A percentile compares a stretch with the other conserved stretches of the same genome.
These are phyloP conservation scores for Solanum commersonii DNA, from an alignment of 257 asterid species.

Conservation along the genomic window DNA sequence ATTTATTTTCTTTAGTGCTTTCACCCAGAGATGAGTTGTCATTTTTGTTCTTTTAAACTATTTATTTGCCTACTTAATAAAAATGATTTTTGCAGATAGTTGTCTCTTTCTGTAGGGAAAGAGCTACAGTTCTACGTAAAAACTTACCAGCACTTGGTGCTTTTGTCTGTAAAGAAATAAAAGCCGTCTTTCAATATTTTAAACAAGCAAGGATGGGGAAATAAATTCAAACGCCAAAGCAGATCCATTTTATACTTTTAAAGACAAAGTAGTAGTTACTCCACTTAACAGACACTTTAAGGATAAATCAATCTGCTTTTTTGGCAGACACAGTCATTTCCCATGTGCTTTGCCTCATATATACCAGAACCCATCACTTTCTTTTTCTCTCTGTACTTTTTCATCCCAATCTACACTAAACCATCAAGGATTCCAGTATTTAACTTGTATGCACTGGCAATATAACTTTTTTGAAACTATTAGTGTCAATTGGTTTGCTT, in stretches of 20 bases:
- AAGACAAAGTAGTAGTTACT: neutral
- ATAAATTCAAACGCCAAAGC: neutral
- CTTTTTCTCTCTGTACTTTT: neutral
- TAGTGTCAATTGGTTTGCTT: neutral
- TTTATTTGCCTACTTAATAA: neutral
- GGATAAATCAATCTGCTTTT: neutral
- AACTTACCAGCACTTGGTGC: neutral
- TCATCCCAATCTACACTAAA: neutral
- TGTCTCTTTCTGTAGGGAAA: neutral
- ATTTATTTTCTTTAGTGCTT: neutral
- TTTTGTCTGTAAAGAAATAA: neutral
- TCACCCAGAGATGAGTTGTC: neutral
- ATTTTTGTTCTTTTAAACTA: neutral
- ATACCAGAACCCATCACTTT: neutral
- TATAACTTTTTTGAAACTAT: neutral
- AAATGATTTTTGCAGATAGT: neutral
- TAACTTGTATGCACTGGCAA: neutral
- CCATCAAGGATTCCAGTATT: neutral
- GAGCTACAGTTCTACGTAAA: neutral
- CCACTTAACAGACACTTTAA: neutral
- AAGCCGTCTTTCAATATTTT: neutral
- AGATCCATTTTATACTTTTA: neutral
- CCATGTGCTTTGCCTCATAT: neutral
- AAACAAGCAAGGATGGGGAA: neutral
- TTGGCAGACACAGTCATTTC: neutral